Evolutionary conservation across 2,329 filamentous ascomycete genomes (phyloP), one percentile per base, ranked within the genome.

Genomic region (Macroventuria anomochaeta): DNA sequence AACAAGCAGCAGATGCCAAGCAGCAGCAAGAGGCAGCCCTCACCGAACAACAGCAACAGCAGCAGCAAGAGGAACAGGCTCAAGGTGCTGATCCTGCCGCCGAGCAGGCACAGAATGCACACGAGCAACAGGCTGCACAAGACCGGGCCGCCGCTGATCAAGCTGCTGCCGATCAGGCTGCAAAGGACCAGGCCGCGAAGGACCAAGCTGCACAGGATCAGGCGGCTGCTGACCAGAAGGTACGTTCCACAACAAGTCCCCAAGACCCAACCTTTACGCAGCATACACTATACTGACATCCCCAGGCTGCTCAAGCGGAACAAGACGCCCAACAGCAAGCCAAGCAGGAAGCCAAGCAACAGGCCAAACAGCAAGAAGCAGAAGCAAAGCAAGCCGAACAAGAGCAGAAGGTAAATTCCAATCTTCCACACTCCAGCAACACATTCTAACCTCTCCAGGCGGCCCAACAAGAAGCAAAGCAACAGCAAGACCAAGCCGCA

Each of bases 321-420:
- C n/a, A n/a, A n/a, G n/a, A n/a, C n/a, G n/a, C n/a, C n/a, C n/a
- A n/a, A n/a, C n/a, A 46, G 21, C 42, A 46, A 20, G 42, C 21
- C 1, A 46, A 46, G 23, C 42, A 46, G 18, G 29, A 44, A 11
- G 26, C 29, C 11, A 21, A 44, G 42, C 31, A 46, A 20, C 31
- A 46, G 23, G 43, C 43, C 12, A 29, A 46, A 15, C 43, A 46
- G 6, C 32, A 46, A 23, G 17, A 38, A 17, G 43, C 43, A 17
- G 43, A 36, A 3, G 32, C 18, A 8, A 47, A 47, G 44, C 25
- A 29, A 15, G 34, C 44, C 8, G 33, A 48, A n/a, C 7, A 32
- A 7, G 34, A 48, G 4, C 44, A 48, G 12, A 48, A 48, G 28
- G 44, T 38, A 31, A 3, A 17, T n/a, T 12, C 7, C 37, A 10